Conservation (phyloP, 306 rosid species). For the Fragaria ananassa region DNA sequence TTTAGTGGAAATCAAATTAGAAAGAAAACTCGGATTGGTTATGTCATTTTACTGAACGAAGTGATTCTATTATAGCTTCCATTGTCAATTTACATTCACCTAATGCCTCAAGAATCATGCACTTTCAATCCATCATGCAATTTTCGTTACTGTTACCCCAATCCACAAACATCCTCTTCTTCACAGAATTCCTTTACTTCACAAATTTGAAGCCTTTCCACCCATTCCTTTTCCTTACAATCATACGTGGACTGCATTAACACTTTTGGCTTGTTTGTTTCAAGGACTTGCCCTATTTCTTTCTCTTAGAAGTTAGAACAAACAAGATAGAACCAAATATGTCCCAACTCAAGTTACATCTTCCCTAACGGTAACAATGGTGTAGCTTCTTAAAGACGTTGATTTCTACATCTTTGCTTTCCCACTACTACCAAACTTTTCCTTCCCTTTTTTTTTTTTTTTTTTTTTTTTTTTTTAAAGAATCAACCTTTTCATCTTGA, state of each 20-base stretch:
- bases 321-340: too few species aligned
- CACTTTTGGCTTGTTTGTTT: not conserved
- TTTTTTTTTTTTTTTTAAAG: too few species aligned
- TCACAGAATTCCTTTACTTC: not conserved
- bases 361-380: too few species aligned
- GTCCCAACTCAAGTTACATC: not conserved
- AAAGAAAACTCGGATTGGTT: not conserved
- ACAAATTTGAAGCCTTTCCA: not conserved
- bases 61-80: not conserved
- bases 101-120: not conserved
- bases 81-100: not conserved
- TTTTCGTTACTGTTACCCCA: not conserved
- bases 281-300: too few species aligned
- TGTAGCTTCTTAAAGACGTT: too few species aligned
- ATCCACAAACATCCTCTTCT: not conserved
- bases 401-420: too few species aligned
- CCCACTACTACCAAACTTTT: too few species aligned
- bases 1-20: not conserved
- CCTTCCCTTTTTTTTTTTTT: too few species aligned
- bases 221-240: not conserved
- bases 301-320: too few species aligned
- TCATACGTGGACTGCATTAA: not conserved
- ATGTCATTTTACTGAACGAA: not conserved
- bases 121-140: not conserved
- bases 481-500: too few species aligned